These are phyloP conservation scores for Rhodotorula sp. DNA, from an alignment of 1,284 basidiomycete genomes.

Conservation along the genomic window DNA sequence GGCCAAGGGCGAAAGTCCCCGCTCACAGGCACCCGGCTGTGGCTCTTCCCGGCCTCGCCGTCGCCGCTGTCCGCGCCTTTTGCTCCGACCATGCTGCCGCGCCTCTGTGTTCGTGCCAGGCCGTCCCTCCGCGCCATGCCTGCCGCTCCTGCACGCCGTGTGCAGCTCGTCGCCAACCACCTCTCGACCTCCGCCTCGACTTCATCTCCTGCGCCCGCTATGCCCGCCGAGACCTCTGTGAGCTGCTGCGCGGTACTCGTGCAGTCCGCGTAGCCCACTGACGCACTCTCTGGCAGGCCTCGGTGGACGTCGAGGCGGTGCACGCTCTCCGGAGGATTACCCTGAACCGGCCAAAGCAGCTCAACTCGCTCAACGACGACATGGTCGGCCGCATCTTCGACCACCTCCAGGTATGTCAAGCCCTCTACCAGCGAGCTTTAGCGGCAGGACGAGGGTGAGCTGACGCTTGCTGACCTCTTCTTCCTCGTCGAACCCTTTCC, in stretches of 20 bases:
- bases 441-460: not conserved
- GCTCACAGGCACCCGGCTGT: too few relatives aligned
- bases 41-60: not conserved
- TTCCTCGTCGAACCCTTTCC: not conserved
- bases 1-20: not conserved
- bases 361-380: constrained; percentile 80
- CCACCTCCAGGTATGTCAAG: constrained; percentile 65
- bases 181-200: not conserved
- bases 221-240: not conserved
- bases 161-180: not conserved
- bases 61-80: not conserved
- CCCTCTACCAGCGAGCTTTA: constrained; percentile 33
- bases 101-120: not conserved
- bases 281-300: constrained; percentile 30
- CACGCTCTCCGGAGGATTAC: constrained; percentile 66
- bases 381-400: constrained; percentile 77
- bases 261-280: not conserved
- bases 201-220: not conserved
- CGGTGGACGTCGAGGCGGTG: constrained; percentile 70
- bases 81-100: not conserved
- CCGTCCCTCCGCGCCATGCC: not conserved
- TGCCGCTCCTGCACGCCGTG: not conserved
- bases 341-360: constrained; percentile 78
- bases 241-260: not conserved
- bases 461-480: not conserved